Percentiles rank a stretch among this genome's conserved stretches.
Evolutionary conservation across 805 yeast genomes (phyloP).

Genomic region (Spathaspora girioi): DNA sequence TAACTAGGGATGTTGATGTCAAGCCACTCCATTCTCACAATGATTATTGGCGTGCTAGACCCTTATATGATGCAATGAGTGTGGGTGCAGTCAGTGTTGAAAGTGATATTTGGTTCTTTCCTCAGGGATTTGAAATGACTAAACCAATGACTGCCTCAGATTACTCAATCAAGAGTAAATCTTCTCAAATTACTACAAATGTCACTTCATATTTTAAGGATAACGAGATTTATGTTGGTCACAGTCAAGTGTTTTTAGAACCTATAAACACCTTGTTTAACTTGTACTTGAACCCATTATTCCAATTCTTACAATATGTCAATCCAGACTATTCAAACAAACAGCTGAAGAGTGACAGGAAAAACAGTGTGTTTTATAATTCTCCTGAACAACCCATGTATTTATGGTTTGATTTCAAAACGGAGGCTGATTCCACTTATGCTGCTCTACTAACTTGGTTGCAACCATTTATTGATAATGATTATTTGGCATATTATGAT

Average conservation of each 20-base stretch:
- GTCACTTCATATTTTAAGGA: constrained; percentile 17
- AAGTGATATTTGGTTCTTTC: constrained; percentile 61
- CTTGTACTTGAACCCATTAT: constrained; percentile 54
- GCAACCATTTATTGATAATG: constrained; percentile 42
- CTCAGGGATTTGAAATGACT: constrained; percentile 24
- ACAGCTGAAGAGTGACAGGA: constrained; percentile 11
- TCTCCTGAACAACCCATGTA: constrained; percentile 51
- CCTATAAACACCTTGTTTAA: constrained; percentile 43
- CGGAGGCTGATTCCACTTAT: constrained; percentile 49
- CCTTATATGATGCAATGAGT: constrained; percentile 55
- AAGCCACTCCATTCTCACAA: constrained; percentile 63
- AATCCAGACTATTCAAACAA: constrained; percentile 28
- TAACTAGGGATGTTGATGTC: constrained; percentile 34
- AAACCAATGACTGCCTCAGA: constrained; percentile 25
- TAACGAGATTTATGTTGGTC: constrained; percentile 58
- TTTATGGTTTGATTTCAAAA: constrained; percentile 62
- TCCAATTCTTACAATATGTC: constrained; percentile 43
- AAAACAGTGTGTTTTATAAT: constrained; percentile 35
- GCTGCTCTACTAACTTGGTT: constrained; percentile 42
- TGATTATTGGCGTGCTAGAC: constrained; percentile 61
- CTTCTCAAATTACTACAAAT: constrained; percentile 3
- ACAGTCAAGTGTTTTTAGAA: constrained; percentile 46
- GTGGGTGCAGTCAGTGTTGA: constrained; percentile 59
- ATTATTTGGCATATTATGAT: constrained; percentile 51
- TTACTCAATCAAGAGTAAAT: constrained; percentile 7